These are phyloP conservation scores for Coemansia sp. DNA, from an alignment of 192 early-diverging fungal genomes.

Conservation along the genomic window DNA sequence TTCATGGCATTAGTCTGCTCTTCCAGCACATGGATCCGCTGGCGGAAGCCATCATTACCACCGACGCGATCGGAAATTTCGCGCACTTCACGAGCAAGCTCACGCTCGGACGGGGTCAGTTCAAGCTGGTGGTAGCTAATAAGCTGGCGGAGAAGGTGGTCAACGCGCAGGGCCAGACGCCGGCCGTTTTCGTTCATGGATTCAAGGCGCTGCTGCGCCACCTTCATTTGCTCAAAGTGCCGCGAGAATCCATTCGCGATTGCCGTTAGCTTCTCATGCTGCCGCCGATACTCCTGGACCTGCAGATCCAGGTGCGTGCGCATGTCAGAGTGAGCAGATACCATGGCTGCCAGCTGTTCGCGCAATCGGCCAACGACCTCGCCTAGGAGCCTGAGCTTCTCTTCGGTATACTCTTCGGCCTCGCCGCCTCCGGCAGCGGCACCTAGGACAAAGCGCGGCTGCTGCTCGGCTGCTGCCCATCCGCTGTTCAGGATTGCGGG, in stretches of 20 bases:
- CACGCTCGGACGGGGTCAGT: conserved; percentile 58
- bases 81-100: conserved; percentile 30
- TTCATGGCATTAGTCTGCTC: conserved; percentile 31
- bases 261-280: conserved; percentile 44
- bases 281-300: conserved; percentile 48
- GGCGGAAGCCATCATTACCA: conserved; percentile 26
- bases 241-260: conserved; percentile 37
- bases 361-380: conserved; percentile 43
- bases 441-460: conserved; percentile 44
- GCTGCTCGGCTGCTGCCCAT: conserved; percentile 16
- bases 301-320: conserved; percentile 35
- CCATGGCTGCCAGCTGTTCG: conserved; percentile 49
- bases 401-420: conserved; percentile 29
- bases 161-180: conserved; percentile 54
- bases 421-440: conserved; percentile 16
- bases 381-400: conserved; percentile 36
- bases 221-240: conserved; percentile 45
- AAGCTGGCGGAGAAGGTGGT: conserved; percentile 62
- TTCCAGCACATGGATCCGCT: conserved; percentile 23
- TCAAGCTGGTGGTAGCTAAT: conserved; percentile 62
- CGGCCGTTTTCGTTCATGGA: conserved; percentile 35
- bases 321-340: conserved; percentile 46
- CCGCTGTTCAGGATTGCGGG: conserved; percentile 7
- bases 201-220: conserved; percentile 47
- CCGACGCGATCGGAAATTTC: conserved; percentile 23